A percentile compares a stretch with the other conserved stretches of the same genome.
These are phyloP conservation scores for Fragosphaeria purpurea DNA, from an alignment of 2,329 filamentous ascomycete genomes.

Conservation along the genomic window DNA sequence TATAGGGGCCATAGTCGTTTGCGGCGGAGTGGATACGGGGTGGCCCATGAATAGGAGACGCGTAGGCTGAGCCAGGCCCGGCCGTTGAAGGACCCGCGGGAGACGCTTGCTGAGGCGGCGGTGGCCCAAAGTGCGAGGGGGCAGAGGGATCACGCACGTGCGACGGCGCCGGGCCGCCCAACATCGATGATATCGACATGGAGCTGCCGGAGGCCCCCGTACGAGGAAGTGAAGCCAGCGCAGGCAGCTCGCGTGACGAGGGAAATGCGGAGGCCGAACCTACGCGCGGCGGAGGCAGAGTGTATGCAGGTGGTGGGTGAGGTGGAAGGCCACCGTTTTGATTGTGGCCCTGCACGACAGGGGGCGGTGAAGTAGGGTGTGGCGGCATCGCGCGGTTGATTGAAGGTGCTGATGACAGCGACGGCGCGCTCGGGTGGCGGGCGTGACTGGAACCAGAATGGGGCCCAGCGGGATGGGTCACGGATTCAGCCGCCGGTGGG, in stretches of 20 bases:
- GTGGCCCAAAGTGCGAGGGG: conserved; percentile 28
- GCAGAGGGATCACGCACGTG: conserved; percentile 24
- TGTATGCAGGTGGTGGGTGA: conserved; percentile 25
- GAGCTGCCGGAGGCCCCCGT: conserved; percentile 39
- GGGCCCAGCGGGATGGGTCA: conserved; percentile 4
- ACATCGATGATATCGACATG: conserved; percentile 54
- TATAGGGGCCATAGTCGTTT: conserved; percentile 51
- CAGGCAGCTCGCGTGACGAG: conserved; percentile 42
- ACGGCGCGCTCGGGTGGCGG: conserved; percentile 35
- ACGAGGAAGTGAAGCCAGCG: conserved; percentile 39
- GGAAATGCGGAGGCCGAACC: conserved; percentile 33
- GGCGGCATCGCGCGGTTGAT: conserved; percentile 37
- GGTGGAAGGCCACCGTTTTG: neutral
- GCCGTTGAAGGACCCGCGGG: conserved; percentile 16
- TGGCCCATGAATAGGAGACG: conserved; percentile 41
- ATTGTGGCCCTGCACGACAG: neutral
- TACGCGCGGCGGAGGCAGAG: conserved; percentile 36
- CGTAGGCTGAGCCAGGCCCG: conserved; percentile 34
- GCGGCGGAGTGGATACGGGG: conserved; percentile 44
- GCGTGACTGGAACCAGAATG: conserved; percentile 25
- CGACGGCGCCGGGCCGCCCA: conserved; percentile 36
- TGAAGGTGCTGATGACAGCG: conserved; percentile 27
- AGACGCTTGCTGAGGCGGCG: neutral
- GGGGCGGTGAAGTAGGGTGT: conserved; percentile 14
- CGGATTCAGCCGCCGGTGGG: conserved; percentile 9